phyloP scores from a whole-genome alignment of 2,329 filamentous ascomycete species.

The Ceratocystis colombiana region DNA sequence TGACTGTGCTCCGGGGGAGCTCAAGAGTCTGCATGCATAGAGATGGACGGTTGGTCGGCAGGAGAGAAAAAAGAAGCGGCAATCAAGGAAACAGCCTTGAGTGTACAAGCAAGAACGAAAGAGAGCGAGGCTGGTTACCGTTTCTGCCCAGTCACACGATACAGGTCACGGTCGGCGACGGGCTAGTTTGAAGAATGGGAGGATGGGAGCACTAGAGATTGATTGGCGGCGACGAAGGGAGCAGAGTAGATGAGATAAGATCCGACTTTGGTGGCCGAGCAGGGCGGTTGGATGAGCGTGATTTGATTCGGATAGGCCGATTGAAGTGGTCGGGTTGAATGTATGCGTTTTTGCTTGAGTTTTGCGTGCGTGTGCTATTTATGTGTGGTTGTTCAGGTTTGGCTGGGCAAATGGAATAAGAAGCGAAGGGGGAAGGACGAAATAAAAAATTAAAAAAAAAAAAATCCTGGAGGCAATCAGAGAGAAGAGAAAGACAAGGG shows the following conservation, averaged over 20 bases:
- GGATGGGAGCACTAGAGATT: not conserved
- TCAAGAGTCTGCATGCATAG: constrained; percentile 23
- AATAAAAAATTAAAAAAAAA: not conserved
- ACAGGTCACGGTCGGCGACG: too few species aligned
- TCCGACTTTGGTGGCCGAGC: not conserved
- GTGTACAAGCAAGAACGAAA: not conserved
- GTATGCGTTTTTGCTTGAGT: not conserved
- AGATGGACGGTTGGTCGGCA: constrained; percentile 21
- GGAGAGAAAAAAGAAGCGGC: constrained; percentile 20
- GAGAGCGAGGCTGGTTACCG: not conserved
- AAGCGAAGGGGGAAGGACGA: not conserved
- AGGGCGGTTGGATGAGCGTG: not conserved
- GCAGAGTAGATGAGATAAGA: not conserved
- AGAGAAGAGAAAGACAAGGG: not conserved
- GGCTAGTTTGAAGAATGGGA: not conserved
- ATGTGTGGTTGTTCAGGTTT: constrained; percentile 4
- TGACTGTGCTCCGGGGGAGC: constrained; percentile 23
- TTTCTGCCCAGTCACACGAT: not conserved
- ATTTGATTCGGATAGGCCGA: not conserved
- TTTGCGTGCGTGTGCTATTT: not conserved
- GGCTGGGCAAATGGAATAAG: constrained; percentile 1
- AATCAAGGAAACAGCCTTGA: too few species aligned
- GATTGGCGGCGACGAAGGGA: not conserved
- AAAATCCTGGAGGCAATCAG: not conserved
- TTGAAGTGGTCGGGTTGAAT: not conserved